phyloP scores from a whole-genome alignment of 2,329 filamentous ascomycete genomes.

The Teratosphaeria destructans region DNA sequence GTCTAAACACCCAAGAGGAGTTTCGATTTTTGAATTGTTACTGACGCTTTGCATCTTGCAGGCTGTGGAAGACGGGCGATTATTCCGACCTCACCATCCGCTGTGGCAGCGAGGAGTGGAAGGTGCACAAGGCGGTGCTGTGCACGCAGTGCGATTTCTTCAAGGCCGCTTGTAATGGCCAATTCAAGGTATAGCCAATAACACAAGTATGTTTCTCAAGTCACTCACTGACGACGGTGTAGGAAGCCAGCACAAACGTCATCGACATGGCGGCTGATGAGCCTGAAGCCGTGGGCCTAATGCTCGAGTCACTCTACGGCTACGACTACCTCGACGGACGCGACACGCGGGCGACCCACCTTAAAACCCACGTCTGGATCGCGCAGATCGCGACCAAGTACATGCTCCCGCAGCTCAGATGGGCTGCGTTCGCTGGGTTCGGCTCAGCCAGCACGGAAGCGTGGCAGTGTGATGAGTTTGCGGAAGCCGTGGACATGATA shows the following conservation, averaged over 20 bases:
- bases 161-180: conserved; percentile 5
- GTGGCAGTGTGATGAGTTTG: conserved; percentile 1
- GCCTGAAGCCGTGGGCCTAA: neutral
- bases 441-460: neutral
- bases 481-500: neutral
- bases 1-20: neutral
- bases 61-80: neutral
- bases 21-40: neutral
- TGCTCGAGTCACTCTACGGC: neutral
- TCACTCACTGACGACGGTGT: neutral
- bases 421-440: conserved; percentile 24
- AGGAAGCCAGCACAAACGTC: neutral
- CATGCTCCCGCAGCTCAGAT: conserved; percentile 20
- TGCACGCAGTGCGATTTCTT: conserved; percentile 16
- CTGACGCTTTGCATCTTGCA: neutral
- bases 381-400: conserved; percentile 25
- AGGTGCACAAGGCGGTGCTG: conserved; percentile 12
- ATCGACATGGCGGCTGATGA: neutral
- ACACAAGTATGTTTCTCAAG: neutral
- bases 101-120: conserved; percentile 7
- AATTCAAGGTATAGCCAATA: conserved; percentile 3
- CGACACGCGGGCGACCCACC: too few relatives aligned
- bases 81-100: conserved; percentile 13
- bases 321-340: neutral
- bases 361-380: neutral